phyloP scores from a whole-genome alignment of 2,329 filamentous ascomycete genomes.

The Macrophomina pseudophaseolina region DNA sequence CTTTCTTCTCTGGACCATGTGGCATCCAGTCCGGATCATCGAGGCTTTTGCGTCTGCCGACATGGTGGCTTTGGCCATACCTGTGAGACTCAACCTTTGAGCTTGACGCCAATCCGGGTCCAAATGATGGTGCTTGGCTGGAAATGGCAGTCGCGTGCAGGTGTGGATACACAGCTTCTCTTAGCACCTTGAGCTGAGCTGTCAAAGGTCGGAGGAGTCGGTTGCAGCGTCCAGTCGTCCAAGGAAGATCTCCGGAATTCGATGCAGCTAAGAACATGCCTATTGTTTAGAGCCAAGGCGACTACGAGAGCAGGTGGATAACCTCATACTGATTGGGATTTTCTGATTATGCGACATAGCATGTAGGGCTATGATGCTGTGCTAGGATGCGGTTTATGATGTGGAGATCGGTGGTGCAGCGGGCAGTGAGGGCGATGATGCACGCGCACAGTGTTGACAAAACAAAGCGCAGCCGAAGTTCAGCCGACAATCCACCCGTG shows the following conservation, averaged over 20 bases:
- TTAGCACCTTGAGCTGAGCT: conserved; percentile 46
- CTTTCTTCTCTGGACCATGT: conserved; percentile 31
- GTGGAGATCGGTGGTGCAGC: not conserved
- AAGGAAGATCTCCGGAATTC: conserved; percentile 31
- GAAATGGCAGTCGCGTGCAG: conserved; percentile 10
- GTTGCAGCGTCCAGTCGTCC: conserved; percentile 51
- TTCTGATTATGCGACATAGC: conserved; percentile 1
- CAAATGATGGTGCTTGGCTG: not conserved
- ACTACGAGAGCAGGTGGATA: not conserved
- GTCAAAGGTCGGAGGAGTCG: conserved; percentile 49
- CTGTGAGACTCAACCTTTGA: not conserved
- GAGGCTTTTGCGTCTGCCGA: not conserved
- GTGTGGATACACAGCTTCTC: conserved; percentile 36
- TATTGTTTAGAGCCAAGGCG: not conserved
- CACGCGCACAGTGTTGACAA: conserved; percentile 11
- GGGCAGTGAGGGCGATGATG: not conserved
- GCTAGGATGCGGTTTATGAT: conserved; percentile 7
- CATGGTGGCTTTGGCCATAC: not conserved
- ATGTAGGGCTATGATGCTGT: conserved; percentile 8
- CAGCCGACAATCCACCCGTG: not conserved
- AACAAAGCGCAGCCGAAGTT: conserved; percentile 11
- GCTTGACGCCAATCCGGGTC: not conserved
- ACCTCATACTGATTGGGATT: not conserved
- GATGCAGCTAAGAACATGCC: not conserved
- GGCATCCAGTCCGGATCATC: conserved; percentile 43